Conservation (phyloP, 352 stramenopile species). For the Globisporangium abappressorium region DNA sequence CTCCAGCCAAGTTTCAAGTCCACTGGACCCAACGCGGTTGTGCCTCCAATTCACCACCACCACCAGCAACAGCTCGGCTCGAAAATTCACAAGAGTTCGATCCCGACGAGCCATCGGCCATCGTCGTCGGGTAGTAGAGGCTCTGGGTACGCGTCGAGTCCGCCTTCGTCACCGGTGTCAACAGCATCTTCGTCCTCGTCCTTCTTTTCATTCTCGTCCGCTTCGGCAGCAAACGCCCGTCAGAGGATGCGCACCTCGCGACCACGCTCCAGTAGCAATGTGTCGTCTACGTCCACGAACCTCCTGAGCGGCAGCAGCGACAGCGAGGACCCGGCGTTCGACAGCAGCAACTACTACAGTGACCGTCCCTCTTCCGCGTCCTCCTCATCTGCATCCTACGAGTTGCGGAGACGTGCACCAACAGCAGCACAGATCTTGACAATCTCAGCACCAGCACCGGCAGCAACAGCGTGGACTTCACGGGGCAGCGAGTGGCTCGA, state of each 20-base stretch:
- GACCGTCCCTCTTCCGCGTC: conserved; percentile 26
- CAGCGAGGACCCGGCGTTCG: conserved; percentile 16
- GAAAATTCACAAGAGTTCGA: neutral
- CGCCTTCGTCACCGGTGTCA: conserved; percentile 42
- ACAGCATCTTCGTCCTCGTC: conserved; percentile 44
- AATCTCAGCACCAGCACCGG: neutral
- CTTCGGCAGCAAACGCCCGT: neutral
- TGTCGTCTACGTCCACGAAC: conserved; percentile 31
- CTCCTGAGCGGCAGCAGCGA: conserved; percentile 30
- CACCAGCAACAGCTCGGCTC: neutral
- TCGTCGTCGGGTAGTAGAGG: conserved; percentile 1
- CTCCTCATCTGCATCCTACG: conserved; percentile 11
- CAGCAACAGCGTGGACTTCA: too few species aligned
- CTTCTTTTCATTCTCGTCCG: conserved; percentile 22
- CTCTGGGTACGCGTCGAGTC: conserved; percentile 36
- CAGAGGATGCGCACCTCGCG: conserved; percentile 1
- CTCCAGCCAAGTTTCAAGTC: conserved; percentile 59
- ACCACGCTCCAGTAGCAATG: conserved; percentile 20
- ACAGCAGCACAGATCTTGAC: conserved; percentile 11
- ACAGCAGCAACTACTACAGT: conserved; percentile 24
- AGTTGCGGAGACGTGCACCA: conserved; percentile 25
- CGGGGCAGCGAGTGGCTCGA: conserved; percentile 42
- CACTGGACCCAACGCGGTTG: neutral
- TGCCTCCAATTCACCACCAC: conserved; percentile 15
- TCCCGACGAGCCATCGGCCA: neutral